Conservation (phyloP, 2,329 filamentous ascomycete genomes). For the Paradendryphiella salina region DNA sequence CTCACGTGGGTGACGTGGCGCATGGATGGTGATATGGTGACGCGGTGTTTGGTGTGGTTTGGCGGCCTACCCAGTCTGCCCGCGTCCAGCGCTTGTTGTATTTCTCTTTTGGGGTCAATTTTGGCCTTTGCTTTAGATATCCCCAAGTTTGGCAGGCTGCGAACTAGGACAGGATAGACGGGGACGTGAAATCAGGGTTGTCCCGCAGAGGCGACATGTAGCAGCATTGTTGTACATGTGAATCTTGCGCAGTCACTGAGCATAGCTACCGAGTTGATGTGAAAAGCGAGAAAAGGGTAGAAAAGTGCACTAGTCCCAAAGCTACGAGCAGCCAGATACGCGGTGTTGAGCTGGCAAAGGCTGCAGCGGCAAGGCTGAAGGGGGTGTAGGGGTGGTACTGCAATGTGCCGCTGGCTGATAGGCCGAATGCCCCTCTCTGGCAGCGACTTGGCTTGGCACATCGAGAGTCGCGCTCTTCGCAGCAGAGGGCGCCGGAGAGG, state of each 20-base stretch:
- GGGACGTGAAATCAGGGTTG: too few species aligned
- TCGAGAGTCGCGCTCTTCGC: conserved; percentile 2
- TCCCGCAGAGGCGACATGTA: too few species aligned
- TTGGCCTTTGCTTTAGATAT: too few species aligned
- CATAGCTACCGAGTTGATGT: too few species aligned
- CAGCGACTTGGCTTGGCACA: conserved; percentile 7
- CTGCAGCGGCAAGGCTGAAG: conserved; percentile 13
- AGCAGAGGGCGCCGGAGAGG: not conserved
- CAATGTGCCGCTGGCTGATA: conserved; percentile 25
- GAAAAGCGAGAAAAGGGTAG: too few species aligned
- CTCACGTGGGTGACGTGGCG: conserved; percentile 1
- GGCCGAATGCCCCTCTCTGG: conserved; percentile 14
- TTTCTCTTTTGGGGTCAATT: too few species aligned
- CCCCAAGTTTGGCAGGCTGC: too few species aligned
- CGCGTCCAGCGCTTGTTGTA: not conserved
- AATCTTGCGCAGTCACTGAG: too few species aligned
- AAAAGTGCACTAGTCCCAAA: not conserved
- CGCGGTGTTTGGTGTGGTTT: not conserved
- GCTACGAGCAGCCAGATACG: not conserved
- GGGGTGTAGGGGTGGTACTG: conserved; percentile 3
- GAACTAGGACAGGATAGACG: too few species aligned
- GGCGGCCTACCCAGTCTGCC: not conserved
- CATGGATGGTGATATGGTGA: not conserved
- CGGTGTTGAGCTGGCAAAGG: conserved; percentile 12
- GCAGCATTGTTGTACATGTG: too few species aligned